Conservation (phyloP, 306 rosid species). For the Prunus kanzakura region DNA sequence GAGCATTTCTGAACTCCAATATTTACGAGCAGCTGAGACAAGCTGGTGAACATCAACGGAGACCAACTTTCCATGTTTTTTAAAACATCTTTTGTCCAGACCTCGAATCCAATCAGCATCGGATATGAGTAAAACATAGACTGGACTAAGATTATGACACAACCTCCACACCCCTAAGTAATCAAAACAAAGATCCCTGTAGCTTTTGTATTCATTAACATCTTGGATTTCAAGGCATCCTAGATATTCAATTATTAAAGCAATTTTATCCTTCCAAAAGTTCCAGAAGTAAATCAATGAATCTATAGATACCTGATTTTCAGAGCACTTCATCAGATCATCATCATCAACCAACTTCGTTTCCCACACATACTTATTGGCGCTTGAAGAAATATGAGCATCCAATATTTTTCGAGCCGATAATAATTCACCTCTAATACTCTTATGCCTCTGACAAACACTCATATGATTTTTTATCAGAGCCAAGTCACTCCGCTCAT, state of each 20-base stretch:
- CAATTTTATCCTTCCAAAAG: constrained; percentile 56
- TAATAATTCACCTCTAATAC: constrained; percentile 48
- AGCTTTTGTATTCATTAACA: constrained; percentile 12
- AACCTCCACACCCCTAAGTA: constrained; percentile 54
- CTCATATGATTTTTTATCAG: constrained; percentile 31
- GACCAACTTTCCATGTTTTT: constrained; percentile 36
- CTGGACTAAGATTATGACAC: constrained; percentile 11
- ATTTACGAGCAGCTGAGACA: constrained; percentile 36
- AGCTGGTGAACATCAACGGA: constrained; percentile 33
- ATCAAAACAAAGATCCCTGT: constrained; percentile 46
- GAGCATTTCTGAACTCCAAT: constrained; percentile 55
- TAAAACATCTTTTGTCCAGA: constrained; percentile 24
- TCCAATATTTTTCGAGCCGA: constrained; percentile 59
- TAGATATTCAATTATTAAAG: constrained; percentile 33
- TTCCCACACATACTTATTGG: constrained; percentile 34
- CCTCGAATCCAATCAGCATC: constrained; percentile 57
- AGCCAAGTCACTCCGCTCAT: constrained; percentile 18
- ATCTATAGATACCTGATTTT: constrained; percentile 43
- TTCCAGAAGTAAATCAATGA: constrained; percentile 65
- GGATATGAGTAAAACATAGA: constrained; percentile 44
- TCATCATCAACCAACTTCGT: constrained; percentile 12
- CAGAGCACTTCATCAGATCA: constrained; percentile 25
- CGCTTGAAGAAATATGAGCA: constrained; percentile 41
- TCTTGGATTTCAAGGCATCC: constrained; percentile 32
- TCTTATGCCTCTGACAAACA: constrained; percentile 33